Evolutionary conservation across 1,284 basidiomycete genomes (phyloP).

Genomic region (Ganoderma lingzhi): DNA sequence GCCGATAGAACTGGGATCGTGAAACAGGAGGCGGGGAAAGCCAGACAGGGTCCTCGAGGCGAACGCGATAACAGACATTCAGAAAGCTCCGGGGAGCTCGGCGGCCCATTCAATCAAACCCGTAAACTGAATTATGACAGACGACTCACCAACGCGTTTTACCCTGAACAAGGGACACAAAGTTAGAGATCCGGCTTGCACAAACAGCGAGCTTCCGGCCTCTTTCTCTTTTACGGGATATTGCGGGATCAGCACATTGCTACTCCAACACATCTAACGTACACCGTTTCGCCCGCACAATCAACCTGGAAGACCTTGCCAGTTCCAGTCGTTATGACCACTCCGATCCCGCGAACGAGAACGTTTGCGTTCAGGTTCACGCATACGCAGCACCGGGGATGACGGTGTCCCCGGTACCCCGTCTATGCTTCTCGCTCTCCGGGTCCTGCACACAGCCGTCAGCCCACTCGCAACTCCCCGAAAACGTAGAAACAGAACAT

Average conservation of each 20-base stretch:
- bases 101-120: not conserved
- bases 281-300: not conserved
- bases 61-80: not conserved
- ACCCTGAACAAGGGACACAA: not conserved
- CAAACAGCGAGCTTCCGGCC: not conserved
- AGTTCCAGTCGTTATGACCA: not conserved
- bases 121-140: not conserved
- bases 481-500: not conserved
- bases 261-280: not conserved
- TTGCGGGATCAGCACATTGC: not conserved
- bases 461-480: not conserved
- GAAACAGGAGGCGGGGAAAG: slow-evolving; percentile 15
- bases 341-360: not conserved
- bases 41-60: not conserved
- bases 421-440: slow-evolving; percentile 31
- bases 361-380: not conserved
- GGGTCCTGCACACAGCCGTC: slow-evolving; percentile 24
- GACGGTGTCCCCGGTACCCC: slow-evolving; percentile 10
- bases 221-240: not conserved
- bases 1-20: slow-evolving; percentile 41
- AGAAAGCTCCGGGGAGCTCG: too few species aligned
- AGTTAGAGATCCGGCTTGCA: not conserved
- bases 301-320: not conserved
- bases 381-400: not conserved
- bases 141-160: not conserved